Base-by-base conservation (phyloP, 768 basidiomycete genomes). In the Fomitopsis pulvina region DNA sequence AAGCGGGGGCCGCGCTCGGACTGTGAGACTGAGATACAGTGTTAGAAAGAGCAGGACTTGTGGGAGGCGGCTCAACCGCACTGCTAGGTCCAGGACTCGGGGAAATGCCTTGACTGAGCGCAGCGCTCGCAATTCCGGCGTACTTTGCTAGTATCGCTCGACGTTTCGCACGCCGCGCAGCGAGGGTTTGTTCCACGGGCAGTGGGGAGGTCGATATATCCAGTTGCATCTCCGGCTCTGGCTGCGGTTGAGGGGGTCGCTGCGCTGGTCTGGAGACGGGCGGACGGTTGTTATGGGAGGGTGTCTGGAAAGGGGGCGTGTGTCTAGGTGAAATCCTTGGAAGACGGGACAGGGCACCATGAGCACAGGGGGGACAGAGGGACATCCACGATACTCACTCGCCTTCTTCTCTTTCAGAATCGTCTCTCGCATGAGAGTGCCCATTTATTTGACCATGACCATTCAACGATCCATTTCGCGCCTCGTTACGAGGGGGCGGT, bases 321-420 rank as follows among this genome's bases (percentile, higher is more conserved):
- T 62, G 64, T 34, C 71, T 71, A 41, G 85, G 85, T 6, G 86
- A 89, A 56, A 87, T 85, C 64, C 87, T 89, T 52, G 22, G 37
- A 50, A 28, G 34, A 51, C 24, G 39, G 57, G 41, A 60, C 47
- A 54, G 32, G 45, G 41, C 46, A 50, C 46, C 14, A 50, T 34
- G 37, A 55, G 44, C 40, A 29, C 2, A 38, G 24, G 41, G 16
- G 37, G 48, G 45, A 54, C 45, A 41, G 21, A 9, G 39, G 32
- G 21, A 32, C 29, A 43, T 47, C 63, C 58, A 66, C 65, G 65
- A 73, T 59, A 92, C 92, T 87, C 69, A 94, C 91, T 95, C 92
- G 75, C 88, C 92, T 76, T 94, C 92, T 71, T 92, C 88, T 64
- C 68, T 85, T 57, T 90, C 88, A 11, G 80, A 78, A 46, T 77